Base-by-base conservation (phyloP, 345 rosid species). In the Tarenaya hassleriana region DNA sequence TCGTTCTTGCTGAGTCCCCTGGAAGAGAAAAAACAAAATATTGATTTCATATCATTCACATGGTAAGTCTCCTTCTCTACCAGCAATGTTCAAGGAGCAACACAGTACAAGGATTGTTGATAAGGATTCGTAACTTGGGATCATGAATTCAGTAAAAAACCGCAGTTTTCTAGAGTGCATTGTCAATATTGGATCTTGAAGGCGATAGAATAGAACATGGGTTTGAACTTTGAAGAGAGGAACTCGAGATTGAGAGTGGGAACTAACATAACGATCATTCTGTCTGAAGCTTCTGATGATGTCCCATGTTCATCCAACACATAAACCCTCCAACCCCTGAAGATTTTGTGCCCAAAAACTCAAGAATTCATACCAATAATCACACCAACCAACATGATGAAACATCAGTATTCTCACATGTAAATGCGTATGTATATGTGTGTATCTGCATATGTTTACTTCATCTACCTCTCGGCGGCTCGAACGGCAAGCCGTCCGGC, bases 251-350 rank as follows among this genome's bases (percentile, higher is more conserved):
- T 16, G 41, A 33, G 52, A 14, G 7, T 10, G 55, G 43, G 20
- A 21, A 60, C 67, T 55, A 79, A 90, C 97, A 74, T 68, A 65
- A 75, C 54, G 61, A 90, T 86, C 94, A 90, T 90, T n/a, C 68
- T 46, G 52, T 61, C 52, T 50, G 69, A 46, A 16, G 95, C 94
- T 52, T 84, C 88, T 15, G 73, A 51, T 34, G 97, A 75, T 52
- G 97, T 80, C 16, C 94, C 83, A 64, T 86, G 88, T 58, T 90
- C 97, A 75, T 90, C 88, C 58, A 72, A 81, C 19, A 90, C 77
- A 73, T 83, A 90, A 50, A 90, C 94, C 53, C 96, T 82, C 87
- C 82, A 82, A 39, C 97, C 94, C 71, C 95, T 90, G 58, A 20
- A 71, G 63, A 61, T 8, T n/a, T n/a, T n/a, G n/a, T 4, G 10